phyloP scores from a whole-genome alignment of 225 moss, liverwort and hornwort genomes.

The Sphagnum contortum region DNA sequence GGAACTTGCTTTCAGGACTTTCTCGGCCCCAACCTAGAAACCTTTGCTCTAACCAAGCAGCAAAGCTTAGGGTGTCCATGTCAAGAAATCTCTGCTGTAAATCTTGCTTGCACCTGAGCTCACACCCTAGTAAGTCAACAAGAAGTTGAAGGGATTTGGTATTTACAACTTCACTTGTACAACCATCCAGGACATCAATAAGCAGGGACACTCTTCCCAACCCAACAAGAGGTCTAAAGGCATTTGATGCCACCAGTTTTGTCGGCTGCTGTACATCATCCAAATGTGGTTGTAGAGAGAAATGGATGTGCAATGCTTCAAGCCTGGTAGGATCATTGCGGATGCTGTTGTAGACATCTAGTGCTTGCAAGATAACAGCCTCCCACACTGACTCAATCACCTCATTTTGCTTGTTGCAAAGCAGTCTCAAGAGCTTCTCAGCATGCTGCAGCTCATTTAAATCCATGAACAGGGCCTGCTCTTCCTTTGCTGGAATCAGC shows the following conservation, averaged over 20 bases:
- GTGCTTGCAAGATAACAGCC: constrained; percentile 71
- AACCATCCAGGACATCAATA: constrained; percentile 56
- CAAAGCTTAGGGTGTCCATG: constrained; percentile 55
- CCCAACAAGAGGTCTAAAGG: constrained; percentile 57
- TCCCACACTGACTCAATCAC: constrained; percentile 75
- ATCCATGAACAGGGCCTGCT: constrained; percentile 67
- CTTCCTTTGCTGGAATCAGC: constrained; percentile 75
- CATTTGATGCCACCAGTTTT: constrained; percentile 29
- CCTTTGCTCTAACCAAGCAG: constrained; percentile 82
- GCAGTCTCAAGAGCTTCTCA: constrained; percentile 63
- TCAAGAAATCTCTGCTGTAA: constrained; percentile 67
- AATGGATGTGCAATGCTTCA: constrained; percentile 55
- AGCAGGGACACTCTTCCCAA: constrained; percentile 66
- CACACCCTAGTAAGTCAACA: constrained; percentile 60
- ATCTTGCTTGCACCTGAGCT: constrained; percentile 56
- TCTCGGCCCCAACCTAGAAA: constrained; percentile 64
- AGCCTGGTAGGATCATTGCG: constrained; percentile 56
- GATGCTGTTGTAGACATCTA: constrained; percentile 66
- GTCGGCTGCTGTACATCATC: constrained; percentile 22
- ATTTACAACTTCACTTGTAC: constrained; percentile 72
- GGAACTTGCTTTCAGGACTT: constrained; percentile 30
- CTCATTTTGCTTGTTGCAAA: constrained; percentile 48
- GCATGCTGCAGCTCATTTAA: constrained; percentile 67
- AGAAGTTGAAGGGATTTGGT: constrained; percentile 78
- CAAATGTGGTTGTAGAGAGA: constrained; percentile 26